Evolutionary conservation across 2,329 filamentous ascomycete species (phyloP), one percentile per base, ranked within the genome.

Genomic region (Cercospora citrullina): DNA sequence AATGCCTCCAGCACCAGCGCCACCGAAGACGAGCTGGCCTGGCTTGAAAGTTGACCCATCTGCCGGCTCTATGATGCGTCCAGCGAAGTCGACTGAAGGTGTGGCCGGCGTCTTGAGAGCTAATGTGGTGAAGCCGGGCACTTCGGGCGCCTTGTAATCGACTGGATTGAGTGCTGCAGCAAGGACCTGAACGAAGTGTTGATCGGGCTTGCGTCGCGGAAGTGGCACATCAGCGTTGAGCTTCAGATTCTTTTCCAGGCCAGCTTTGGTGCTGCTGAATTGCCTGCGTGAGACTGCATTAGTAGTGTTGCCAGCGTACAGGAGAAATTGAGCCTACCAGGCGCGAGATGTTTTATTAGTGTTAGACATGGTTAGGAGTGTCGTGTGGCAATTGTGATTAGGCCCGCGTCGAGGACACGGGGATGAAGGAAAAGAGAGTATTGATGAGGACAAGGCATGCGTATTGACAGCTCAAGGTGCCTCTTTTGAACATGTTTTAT

Each of bases 71-170:
- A 83, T 79, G 5, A 87, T 81, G 39, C 75, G 77, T 48, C 86
- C 86, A 72, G 80, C 80, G 69, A 86, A 83, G 73, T 89, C 87
- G 71, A 84, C 80, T 18, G 82, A 83, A 0, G 83, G 84, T 2
- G 79, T 83, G 8, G 81, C 80, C 26, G 85, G 85, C 7, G 74
- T 75, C n/a, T 75, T 65, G 16, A 80, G 55, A 7, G 79, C 68
- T 30, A 80, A 69, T 4, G 80, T 78, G 1, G 76, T 51, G 18
- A 85, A 65, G 2, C 83, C 23, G 0, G 82, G 77, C 30, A 83
- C 78, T 63, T 90, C 87, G 9, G 86, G 81, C 1, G 86, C 71
- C 77, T 91, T 91, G 82, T 88, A 86, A 81, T 91, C 89, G 30
- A 85, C 85, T 64, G 73, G 73, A 75, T 90, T 91, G 70, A 90